These are phyloP conservation scores for Rhinocladiella mackenziei DNA, from an alignment of 2,329 filamentous ascomycete genomes.

Conservation along the genomic window DNA sequence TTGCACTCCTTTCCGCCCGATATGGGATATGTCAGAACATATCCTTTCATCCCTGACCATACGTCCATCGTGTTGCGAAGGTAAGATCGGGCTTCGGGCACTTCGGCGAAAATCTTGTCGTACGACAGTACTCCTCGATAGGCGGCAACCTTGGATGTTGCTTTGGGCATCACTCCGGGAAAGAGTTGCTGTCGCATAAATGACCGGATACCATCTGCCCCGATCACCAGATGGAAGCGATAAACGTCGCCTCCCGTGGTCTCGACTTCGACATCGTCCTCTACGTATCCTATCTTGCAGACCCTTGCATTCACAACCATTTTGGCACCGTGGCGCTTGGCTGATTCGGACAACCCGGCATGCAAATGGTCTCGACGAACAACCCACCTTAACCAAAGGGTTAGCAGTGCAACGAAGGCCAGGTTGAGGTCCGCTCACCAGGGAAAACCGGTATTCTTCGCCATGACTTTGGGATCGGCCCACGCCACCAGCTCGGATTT, in stretches of 20 bases:
- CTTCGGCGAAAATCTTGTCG: conserved; percentile 40
- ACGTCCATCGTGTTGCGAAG: conserved; percentile 45
- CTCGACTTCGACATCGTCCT: conserved; percentile 18
- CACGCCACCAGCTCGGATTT: conserved; percentile 15
- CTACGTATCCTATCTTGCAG: conserved; percentile 25
- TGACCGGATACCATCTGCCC: conserved; percentile 43
- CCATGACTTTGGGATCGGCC: background rate
- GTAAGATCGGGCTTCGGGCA: conserved; percentile 38
- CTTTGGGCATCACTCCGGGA: conserved; percentile 39
- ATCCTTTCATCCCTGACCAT: conserved; percentile 40
- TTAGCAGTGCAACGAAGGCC: too few species aligned
- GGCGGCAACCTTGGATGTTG: conserved; percentile 42
- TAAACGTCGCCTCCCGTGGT: conserved; percentile 27
- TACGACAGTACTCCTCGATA: conserved; percentile 46
- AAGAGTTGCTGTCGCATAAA: conserved; percentile 40
- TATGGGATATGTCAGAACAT: conserved; percentile 48
- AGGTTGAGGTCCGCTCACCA: too few species aligned
- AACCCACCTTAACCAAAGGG: too few species aligned
- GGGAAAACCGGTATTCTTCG: too few species aligned
- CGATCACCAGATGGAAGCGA: conserved; percentile 38
- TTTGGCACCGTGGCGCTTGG: conserved; percentile 36
- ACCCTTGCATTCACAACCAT: conserved; percentile 40
- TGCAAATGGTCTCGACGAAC: conserved; percentile 46
- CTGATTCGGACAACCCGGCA: conserved; percentile 40
- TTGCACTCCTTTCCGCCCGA: conserved; percentile 44